A percentile compares a stretch with the other conserved stretches of the same genome.
phyloP scores from a whole-genome alignment of 1,139 yeast species.

The Spathaspora sp. region DNA sequence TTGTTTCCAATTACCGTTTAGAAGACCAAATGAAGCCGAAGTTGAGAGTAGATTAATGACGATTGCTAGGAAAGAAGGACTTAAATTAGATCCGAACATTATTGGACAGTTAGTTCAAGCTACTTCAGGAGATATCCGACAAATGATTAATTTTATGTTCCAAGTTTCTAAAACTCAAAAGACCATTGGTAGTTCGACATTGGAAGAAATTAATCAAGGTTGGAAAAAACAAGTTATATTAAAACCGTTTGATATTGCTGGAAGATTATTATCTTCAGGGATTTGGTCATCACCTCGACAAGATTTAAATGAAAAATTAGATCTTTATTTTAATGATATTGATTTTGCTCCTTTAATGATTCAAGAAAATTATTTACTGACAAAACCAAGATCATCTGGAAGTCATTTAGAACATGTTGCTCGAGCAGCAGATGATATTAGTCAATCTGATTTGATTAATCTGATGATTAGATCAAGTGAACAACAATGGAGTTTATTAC shows the following conservation, averaged over 20 bases:
- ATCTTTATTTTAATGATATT: conserved; percentile 89
- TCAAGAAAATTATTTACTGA: conserved; percentile 83
- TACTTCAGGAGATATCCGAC: conserved; percentile 90
- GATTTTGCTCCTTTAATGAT: conserved; percentile 95
- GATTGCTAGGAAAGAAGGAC: conserved; percentile 80
- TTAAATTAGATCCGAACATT: conserved; percentile 76
- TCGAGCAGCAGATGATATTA: conserved; percentile 82
- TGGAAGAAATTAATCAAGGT: conserved; percentile 54
- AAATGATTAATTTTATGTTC: conserved; percentile 84
- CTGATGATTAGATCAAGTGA: conserved; percentile 82
- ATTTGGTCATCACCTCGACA: conserved; percentile 27
- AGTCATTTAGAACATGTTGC: conserved; percentile 64
- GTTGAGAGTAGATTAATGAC: conserved; percentile 85
- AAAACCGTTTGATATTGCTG: conserved; percentile 89
- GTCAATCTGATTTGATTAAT: conserved; percentile 79
- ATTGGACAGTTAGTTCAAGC: conserved; percentile 84
- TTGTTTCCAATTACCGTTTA: conserved; percentile 78
- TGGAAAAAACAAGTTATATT: conserved; percentile 92
- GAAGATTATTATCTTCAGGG: conserved; percentile 51
- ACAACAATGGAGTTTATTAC: conserved; percentile 94
- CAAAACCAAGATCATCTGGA: conserved; percentile 52
- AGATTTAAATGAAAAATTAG: conserved; percentile 78
- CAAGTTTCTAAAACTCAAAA: conserved; percentile 77
- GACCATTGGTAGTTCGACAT: conserved; percentile 51
- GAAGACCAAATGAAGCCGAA: conserved; percentile 84